Evolutionary conservation across 768 basidiomycete species (phyloP).

Genomic region (Amyloporia xantha): DNA sequence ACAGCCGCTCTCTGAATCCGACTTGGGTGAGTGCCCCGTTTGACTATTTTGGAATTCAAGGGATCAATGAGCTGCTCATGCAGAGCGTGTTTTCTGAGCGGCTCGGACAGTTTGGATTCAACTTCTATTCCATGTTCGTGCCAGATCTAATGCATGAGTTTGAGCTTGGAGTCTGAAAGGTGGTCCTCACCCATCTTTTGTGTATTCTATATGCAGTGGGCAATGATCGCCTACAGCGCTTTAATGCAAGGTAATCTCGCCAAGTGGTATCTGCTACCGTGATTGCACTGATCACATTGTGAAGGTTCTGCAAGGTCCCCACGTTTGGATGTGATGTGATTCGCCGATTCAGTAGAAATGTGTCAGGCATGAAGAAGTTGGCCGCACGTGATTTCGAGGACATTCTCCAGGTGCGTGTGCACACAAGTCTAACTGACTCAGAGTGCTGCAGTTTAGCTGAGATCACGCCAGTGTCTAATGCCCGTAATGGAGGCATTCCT

Average conservation of each 20-base stretch:
- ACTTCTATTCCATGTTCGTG: no score
- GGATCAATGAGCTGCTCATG: no score
- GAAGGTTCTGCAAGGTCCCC: constrained; percentile 16
- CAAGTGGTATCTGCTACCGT: no score
- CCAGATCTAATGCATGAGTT: no score
- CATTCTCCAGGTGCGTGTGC: constrained; percentile 23
- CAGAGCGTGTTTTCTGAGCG: no score
- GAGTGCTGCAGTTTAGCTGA: background rate
- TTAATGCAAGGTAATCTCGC: no score
- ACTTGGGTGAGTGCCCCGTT: no score
- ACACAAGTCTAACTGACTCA: background rate
- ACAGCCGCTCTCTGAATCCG: no score
- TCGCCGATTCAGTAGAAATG: constrained; percentile 16
- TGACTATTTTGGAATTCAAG: no score
- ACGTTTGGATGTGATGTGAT: constrained; percentile 22
- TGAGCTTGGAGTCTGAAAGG: constrained; percentile 35
- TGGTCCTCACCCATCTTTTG: constrained; percentile 30
- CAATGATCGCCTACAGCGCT: no score
- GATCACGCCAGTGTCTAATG: constrained; percentile 24
- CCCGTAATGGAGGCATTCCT: constrained; percentile 31
- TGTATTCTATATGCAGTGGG: constrained; percentile 22
- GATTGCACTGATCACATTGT: no score
- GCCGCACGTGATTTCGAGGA: constrained; percentile 25
- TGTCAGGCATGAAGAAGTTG: constrained; percentile 20
- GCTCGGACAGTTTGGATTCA: no score